phyloP scores from a whole-genome alignment of 345 rosid genomes.

The Microcos paniculata region DNA sequence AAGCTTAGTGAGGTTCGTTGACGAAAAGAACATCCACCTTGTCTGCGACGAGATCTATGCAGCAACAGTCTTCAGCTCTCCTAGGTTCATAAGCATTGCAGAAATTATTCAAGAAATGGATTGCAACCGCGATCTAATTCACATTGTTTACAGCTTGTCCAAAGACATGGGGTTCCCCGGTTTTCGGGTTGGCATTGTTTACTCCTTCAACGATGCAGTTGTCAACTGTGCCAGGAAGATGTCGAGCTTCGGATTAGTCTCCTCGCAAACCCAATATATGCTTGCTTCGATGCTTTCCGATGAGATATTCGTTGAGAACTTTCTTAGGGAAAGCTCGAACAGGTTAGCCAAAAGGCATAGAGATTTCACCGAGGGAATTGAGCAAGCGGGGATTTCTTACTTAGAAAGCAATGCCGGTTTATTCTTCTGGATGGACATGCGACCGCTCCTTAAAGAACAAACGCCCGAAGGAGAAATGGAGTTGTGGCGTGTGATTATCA shows the following conservation, averaged over 20 bases:
- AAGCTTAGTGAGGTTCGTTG: slow-evolving; percentile 49
- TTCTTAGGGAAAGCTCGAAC: slow-evolving; percentile 50
- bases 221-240: slow-evolving; percentile 66
- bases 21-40: slow-evolving; percentile 58
- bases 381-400: slow-evolving; percentile 52
- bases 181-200: slow-evolving; percentile 73
- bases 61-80: slow-evolving; percentile 58
- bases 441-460: slow-evolving; percentile 46
- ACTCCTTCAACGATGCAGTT: slow-evolving; percentile 69
- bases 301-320: slow-evolving; percentile 47
- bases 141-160: slow-evolving; percentile 78
- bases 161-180: slow-evolving; percentile 96
- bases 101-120: slow-evolving; percentile 56
- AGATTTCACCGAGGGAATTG: slow-evolving; percentile 45
- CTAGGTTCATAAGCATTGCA: slow-evolving; percentile 56
- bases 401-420: slow-evolving; percentile 63
- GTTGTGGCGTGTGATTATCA: slow-evolving; percentile 61
- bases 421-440: slow-evolving; percentile 81
- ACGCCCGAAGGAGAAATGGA: slow-evolving; percentile 50
- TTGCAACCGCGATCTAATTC: slow-evolving; percentile 55
- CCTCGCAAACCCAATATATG: slow-evolving; percentile 66
- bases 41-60: slow-evolving; percentile 86
- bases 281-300: slow-evolving; percentile 78
- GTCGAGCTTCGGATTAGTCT: slow-evolving; percentile 87
- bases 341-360: slow-evolving; percentile 50